Conservation (phyloP, 441 rosid genomes). For the Codiaeum variegatum region DNA sequence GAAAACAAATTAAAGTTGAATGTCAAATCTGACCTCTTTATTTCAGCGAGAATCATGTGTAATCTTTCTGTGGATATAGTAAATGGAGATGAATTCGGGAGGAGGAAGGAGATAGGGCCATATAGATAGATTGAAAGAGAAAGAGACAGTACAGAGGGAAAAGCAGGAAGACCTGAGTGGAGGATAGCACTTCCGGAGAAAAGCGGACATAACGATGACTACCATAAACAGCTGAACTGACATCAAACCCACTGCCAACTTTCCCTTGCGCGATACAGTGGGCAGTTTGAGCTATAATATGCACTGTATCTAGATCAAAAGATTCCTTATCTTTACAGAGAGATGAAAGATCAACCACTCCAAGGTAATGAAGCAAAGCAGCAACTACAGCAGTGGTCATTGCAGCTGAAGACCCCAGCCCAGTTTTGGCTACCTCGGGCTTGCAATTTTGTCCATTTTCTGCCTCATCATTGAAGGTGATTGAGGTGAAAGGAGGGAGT, state of each 20-base stretch:
- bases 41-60: neutral
- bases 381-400: constrained; percentile 96
- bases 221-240: constrained; percentile 95
- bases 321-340: constrained; percentile 36
- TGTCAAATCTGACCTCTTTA: constrained; percentile 1
- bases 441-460: constrained; percentile 58
- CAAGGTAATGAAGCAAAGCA: constrained; percentile 85
- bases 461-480: constrained; percentile 71
- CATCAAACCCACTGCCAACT: constrained; percentile 99
- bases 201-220: constrained; percentile 93
- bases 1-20: neutral
- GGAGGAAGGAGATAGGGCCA: neutral
- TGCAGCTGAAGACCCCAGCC: constrained; percentile 98
- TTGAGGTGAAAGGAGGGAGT: constrained; percentile 81
- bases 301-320: constrained; percentile 61
- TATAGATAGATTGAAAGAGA: too few relatives aligned
- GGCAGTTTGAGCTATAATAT: constrained; percentile 84
- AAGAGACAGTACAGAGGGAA: constrained; percentile 12
- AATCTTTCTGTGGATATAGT: neutral
- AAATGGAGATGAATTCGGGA: neutral
- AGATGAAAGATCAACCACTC: constrained; percentile 67
- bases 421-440: constrained; percentile 99
- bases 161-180: constrained; percentile 61
- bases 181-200: constrained; percentile 82
- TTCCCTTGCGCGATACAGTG: constrained; percentile 98